Evolutionary conservation across 164 flowering plant genomes (phyloP), one percentile per base, ranked within the genome.

Genomic region (Tetrastigma voinierianum): DNA sequence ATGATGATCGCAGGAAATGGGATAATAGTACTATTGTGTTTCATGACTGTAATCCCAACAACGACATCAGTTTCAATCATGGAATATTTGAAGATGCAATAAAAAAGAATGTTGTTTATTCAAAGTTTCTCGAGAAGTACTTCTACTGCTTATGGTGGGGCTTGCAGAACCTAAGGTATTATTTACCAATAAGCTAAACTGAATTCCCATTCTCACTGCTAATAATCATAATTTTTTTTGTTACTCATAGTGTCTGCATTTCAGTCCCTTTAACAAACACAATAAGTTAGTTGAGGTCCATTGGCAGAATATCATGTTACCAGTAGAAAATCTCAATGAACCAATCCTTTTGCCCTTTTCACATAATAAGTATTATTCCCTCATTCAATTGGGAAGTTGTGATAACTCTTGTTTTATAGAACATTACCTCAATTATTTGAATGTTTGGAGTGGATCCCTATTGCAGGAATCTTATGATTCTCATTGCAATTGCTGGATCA

Each of bases 131-230:
- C 8, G 77, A 74, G 63, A 91, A 90, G 80, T 96, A 91, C 78
- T 85, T 93, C 59, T 96, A 88, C 70, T 91, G 97, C 71, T 72
- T 96, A 7, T 96, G 99, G 99, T 96, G 96, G 95, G 99, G 99
- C 40, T 76, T 96, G 61, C 98, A 91, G 80, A 81, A 90, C 65
- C 72, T 96, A 62, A 96, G 99, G 99, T 93, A 84, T 49, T 23
- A 19, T 75, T 67, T 23, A 10, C 52, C 43, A 2, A 9, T 17
- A 4, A 17, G 32, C 49, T 32, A 7, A 25, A 25, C 19, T 49
- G 21, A 14, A 2, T 45, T 54, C 18, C 18, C 32, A 51, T 40
- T 17, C 1, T 43, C 16, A 49, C 1, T 49, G 52, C 4, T 49
- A n/a, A 49, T 11, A 0, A 49, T 32, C 40, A 49, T 12, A 16